These are phyloP conservation scores for Zhuliangozyma blackwelliae DNA, from an alignment of 1,139 yeast species.

Conservation along the genomic window DNA sequence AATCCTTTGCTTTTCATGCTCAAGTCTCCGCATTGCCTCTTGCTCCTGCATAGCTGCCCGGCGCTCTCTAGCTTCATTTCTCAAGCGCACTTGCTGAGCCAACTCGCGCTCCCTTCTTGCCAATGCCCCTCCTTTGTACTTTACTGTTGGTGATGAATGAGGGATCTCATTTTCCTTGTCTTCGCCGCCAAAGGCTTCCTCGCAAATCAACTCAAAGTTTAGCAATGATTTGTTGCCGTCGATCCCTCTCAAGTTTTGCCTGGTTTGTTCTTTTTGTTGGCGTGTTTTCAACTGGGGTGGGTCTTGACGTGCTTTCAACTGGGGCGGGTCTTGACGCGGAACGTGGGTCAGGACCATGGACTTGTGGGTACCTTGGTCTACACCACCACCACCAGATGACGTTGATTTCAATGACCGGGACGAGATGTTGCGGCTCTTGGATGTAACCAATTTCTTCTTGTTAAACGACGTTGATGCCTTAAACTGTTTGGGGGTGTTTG, in stretches of 20 bases:
- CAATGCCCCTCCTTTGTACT: conserved; percentile 5
- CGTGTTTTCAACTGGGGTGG: conserved; percentile 18
- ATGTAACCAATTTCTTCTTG: conserved; percentile 28
- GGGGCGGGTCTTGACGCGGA: conserved; percentile 17
- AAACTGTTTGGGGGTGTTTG: conserved; percentile 19
- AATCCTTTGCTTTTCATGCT: conserved; percentile 10
- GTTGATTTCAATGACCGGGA: conserved; percentile 8
- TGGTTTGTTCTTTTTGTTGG: conserved; percentile 7
- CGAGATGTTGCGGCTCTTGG: conserved; percentile 8
- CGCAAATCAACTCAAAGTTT: conserved; percentile 30
- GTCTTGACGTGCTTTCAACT: conserved; percentile 14
- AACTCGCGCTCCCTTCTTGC: conserved; percentile 27
- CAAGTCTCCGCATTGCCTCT: conserved; percentile 10
- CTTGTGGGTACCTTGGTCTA: too few relatives aligned
- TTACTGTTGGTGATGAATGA: too few relatives aligned
- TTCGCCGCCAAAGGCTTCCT: conserved; percentile 25
- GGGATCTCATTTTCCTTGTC: conserved; percentile 1
- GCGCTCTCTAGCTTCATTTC: conserved; percentile 26
- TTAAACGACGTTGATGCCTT: conserved; percentile 40
- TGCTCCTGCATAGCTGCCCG: conserved; percentile 8
- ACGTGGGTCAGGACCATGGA: too few relatives aligned
- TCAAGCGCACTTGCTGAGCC: conserved; percentile 26
- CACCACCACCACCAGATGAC: background rate
- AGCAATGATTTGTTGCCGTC: conserved; percentile 22
- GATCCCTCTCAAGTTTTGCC: conserved; percentile 10